Conservation (phyloP, 2,329 filamentous ascomycete genomes). For the Fusarium piperis region DNA sequence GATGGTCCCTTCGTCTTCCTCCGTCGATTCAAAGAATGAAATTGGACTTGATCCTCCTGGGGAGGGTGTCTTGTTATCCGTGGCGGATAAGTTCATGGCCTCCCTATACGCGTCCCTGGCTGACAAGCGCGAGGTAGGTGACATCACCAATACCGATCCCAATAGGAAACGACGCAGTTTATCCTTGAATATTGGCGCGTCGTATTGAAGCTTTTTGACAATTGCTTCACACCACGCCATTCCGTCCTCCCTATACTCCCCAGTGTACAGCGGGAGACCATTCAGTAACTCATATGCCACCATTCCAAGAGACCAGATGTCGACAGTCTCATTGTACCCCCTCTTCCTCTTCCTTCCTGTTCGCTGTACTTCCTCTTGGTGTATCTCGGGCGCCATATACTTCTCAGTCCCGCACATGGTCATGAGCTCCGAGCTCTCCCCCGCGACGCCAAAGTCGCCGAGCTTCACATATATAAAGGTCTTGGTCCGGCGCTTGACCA, state of each 20-base stretch:
- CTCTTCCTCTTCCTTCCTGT: neutral
- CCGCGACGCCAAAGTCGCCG: constrained; percentile 90
- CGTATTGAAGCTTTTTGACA: rapidly evolving
- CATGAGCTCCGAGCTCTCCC: constrained; percentile 92
- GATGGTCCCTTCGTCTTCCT: neutral
- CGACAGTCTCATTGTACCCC: constrained; percentile 87
- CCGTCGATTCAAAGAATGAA: neutral
- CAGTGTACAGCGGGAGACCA: constrained; percentile 9
- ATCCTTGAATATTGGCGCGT: neutral
- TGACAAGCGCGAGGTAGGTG: neutral
- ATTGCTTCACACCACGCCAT: neutral
- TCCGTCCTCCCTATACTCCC: neutral
- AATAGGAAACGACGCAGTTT: neutral
- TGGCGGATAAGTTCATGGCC: neutral
- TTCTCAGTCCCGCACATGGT: constrained; percentile 88
- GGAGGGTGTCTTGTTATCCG: neutral
- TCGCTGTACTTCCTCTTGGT: neutral
- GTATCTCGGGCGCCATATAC: constrained; percentile 90
- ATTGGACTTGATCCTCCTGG: neutral
- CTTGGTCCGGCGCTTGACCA: constrained; percentile 74
- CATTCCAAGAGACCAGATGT: constrained; percentile 92
- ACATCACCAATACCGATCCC: neutral
- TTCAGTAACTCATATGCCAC: constrained; percentile 54
- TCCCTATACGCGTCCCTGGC: neutral
- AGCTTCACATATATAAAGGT: constrained; percentile 83